phyloP scores from a whole-genome alignment of 805 yeast genomes.

The Candida takata region DNA sequence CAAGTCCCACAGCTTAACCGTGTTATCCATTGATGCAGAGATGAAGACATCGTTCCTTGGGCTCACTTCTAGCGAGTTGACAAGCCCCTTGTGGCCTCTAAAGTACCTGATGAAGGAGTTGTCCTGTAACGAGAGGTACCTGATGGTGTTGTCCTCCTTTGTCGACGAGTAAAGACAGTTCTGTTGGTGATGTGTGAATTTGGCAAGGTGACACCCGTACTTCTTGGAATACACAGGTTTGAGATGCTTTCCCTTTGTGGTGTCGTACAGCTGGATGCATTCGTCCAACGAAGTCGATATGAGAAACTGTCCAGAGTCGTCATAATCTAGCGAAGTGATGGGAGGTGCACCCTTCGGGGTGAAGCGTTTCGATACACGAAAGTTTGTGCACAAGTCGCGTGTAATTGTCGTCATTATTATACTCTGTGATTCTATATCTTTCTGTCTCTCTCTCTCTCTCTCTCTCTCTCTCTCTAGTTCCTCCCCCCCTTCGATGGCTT shows the following conservation, averaged over 20 bases:
- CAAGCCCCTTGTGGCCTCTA: slow-evolving; percentile 77
- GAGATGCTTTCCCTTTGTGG: slow-evolving; percentile 55
- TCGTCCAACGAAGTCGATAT: slow-evolving; percentile 77
- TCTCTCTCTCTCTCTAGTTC: too few relatives aligned
- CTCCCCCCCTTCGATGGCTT: too few relatives aligned
- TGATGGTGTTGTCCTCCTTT: slow-evolving; percentile 61
- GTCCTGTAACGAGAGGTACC: slow-evolving; percentile 70
- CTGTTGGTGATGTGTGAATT: slow-evolving; percentile 68
- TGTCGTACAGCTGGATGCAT: slow-evolving; percentile 76
- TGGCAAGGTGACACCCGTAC: slow-evolving; percentile 85
- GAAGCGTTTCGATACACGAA: slow-evolving; percentile 42
- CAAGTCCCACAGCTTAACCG: slow-evolving; percentile 85
- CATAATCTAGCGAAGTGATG: slow-evolving; percentile 68
- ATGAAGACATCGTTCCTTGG: slow-evolving; percentile 62
- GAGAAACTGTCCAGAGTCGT: slow-evolving; percentile 73
- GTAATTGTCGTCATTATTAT: slow-evolving; percentile 1
- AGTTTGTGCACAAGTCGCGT: slow-evolving; percentile 12
- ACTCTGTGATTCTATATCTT: too few relatives aligned
- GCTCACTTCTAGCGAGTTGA: slow-evolving; percentile 62
- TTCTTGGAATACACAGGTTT: slow-evolving; percentile 77
- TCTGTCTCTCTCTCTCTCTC: too few relatives aligned
- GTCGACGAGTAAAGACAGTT: slow-evolving; percentile 83
- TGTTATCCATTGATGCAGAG: slow-evolving; percentile 66
- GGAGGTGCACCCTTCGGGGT: slow-evolving; percentile 39
- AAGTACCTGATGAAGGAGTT: slow-evolving; percentile 81